Conservation (phyloP, 495 filamentous ascomycete species). For the Hypoxylon fragiforme region DNA sequence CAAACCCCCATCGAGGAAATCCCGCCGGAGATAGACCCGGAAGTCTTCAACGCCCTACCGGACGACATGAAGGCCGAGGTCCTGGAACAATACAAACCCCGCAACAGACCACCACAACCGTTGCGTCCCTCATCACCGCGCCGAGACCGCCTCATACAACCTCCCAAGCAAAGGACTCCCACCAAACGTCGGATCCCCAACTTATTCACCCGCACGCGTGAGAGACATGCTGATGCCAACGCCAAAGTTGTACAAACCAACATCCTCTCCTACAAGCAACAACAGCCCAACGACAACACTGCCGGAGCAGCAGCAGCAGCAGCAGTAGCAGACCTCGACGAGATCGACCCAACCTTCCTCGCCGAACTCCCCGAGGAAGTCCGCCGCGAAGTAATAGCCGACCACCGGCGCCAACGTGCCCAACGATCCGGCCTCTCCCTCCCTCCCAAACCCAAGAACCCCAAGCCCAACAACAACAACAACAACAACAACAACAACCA, state of each 20-base stretch:
- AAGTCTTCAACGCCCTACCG: conserved; percentile 75
- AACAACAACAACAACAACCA: conserved; percentile 4
- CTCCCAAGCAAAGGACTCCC: conserved; percentile 58
- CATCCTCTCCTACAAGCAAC: conserved; percentile 54
- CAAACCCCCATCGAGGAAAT: conserved; percentile 43
- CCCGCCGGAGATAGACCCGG: conserved; percentile 65
- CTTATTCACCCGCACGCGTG: conserved; percentile 50
- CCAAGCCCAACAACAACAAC: conserved; percentile 1
- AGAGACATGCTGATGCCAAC: conserved; percentile 44
- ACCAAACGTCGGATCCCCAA: conserved; percentile 61
- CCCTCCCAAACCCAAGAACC: conserved; percentile 13
- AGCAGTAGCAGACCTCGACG: conserved; percentile 40
- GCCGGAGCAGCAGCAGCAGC: conserved; percentile 21
- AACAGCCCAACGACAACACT: conserved; percentile 22
- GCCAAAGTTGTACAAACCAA: conserved; percentile 66
- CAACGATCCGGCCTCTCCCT: conserved; percentile 38
- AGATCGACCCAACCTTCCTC: conserved; percentile 72
- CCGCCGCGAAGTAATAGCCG: conserved; percentile 71
- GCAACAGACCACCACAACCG: conserved; percentile 42
- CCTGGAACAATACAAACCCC: conserved; percentile 63
- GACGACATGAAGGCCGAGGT: conserved; percentile 83
- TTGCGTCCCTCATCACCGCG: conserved; percentile 61
- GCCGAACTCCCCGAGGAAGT: conserved; percentile 81
- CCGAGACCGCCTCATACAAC: conserved; percentile 52
- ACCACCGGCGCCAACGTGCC: conserved; percentile 62